Percentiles rank a stretch among this genome's conserved stretches.
Conservation (phyloP, 345 rosid species). For the Mercurialis annua region DNA sequence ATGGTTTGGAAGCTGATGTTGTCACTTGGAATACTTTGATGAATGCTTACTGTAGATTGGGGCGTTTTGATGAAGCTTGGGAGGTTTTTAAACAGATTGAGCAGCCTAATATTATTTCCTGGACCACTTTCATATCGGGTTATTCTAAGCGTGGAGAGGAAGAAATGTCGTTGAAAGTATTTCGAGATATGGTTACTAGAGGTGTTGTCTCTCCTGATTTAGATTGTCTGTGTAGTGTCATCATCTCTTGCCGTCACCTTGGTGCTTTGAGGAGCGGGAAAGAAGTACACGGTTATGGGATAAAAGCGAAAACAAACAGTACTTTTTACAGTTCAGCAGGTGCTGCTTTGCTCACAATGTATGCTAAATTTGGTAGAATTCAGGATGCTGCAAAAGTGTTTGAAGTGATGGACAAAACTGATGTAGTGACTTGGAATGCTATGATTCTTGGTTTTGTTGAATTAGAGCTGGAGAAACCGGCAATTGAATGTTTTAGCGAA, state of each 20-base stretch:
- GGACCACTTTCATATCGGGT: constrained; percentile 42
- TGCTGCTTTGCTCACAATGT: constrained; percentile 35
- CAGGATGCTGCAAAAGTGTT: constrained; percentile 30
- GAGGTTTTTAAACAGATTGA: constrained; percentile 25
- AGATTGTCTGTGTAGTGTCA: constrained; percentile 31
- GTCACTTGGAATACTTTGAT: constrained; percentile 37
- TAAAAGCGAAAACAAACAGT: constrained; percentile 16
- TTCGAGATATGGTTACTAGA: constrained; percentile 26
- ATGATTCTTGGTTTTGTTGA: constrained; percentile 38
- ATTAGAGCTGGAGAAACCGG: constrained; percentile 22
- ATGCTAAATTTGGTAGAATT: constrained; percentile 30
- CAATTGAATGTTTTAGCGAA: constrained; percentile 30
- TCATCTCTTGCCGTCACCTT: constrained; percentile 31
- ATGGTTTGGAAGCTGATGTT: constrained; percentile 33
- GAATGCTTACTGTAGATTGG: constrained; percentile 40
- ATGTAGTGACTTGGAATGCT: constrained; percentile 42
- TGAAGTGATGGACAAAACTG: constrained; percentile 36
- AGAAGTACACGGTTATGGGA: constrained; percentile 37
- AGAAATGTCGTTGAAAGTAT: constrained; percentile 21
- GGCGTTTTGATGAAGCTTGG: constrained; percentile 33
- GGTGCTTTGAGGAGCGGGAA: constrained; percentile 28
- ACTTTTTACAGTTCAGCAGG: constrained; percentile 34
- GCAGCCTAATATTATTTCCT: constrained; percentile 34
- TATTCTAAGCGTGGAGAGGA: constrained; percentile 29
- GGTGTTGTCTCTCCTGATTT: constrained; percentile 27